phyloP scores from a whole-genome alignment of 2,329 filamentous ascomycete species.

The Neurospora sp. region DNA sequence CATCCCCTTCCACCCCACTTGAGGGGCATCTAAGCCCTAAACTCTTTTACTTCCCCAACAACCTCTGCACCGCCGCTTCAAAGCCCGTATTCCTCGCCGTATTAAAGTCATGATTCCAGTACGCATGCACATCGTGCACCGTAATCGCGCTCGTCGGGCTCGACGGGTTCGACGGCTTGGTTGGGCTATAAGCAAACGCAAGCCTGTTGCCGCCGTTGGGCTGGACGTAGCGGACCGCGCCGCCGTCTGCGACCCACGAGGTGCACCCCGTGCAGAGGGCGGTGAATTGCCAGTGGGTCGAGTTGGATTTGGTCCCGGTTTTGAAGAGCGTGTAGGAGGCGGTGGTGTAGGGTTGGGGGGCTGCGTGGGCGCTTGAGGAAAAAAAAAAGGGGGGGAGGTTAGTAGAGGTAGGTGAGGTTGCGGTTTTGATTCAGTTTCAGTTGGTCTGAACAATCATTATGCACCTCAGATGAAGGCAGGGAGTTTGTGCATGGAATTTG shows the following conservation, averaged over 20 bases:
- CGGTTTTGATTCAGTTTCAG: background rate
- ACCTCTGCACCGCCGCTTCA: constrained; percentile 3
- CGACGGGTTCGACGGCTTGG: constrained; percentile 12
- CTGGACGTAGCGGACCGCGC: constrained; percentile 14
- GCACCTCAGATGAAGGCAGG: background rate
- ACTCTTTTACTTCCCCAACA: background rate
- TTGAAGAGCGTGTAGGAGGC: constrained; percentile 24
- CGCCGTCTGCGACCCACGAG: constrained; percentile 12
- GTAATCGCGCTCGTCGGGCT: constrained; percentile 12
- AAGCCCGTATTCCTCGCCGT: constrained; percentile 17
- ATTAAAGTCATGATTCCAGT: constrained; percentile 20
- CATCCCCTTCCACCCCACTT: background rate
- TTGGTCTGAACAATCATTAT: background rate
- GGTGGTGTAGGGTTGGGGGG: constrained; percentile 21
- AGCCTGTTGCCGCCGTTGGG: constrained; percentile 20
- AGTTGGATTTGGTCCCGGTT: constrained; percentile 29
- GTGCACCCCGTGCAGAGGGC: constrained; percentile 25
- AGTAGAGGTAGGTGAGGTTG: background rate
- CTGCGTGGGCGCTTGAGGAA: constrained; percentile 18
- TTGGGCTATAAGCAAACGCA: constrained; percentile 20
- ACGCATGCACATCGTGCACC: constrained; percentile 20
- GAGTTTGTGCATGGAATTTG: background rate
- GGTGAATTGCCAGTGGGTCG: constrained; percentile 32
- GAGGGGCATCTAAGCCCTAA: background rate
- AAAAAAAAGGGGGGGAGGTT: background rate